Conservation (phyloP, 2,329 filamentous ascomycete genomes). For the Colletotrichum graminicola region DNA sequence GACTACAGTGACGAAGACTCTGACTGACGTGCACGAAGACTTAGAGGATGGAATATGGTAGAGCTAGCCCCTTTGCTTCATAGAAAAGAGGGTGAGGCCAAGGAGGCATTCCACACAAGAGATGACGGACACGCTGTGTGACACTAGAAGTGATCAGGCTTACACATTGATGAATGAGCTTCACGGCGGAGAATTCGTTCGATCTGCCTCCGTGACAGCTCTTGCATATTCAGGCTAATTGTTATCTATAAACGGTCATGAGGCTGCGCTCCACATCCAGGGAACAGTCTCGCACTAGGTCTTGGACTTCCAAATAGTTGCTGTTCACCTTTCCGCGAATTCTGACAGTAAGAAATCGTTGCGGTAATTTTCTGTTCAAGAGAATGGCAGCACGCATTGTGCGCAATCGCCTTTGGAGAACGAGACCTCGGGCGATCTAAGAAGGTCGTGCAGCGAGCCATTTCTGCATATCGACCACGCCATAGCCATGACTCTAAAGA, state of each 20-base stretch:
- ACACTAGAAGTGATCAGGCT: neutral
- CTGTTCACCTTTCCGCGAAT: neutral
- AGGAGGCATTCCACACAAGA: neutral
- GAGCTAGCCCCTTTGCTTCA: neutral
- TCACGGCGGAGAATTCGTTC: no score
- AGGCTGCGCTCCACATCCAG: neutral
- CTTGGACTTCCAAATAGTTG: neutral
- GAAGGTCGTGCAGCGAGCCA: neutral
- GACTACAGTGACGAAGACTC: constrained; percentile 54
- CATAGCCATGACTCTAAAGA: neutral
- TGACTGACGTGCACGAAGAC: constrained; percentile 30
- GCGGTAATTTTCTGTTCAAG: neutral
- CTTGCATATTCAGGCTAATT: neutral
- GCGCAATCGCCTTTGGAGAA: no score
- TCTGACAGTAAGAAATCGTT: neutral
- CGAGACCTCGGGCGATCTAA: neutral
- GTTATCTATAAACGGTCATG: no score
- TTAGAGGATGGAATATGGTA: constrained; percentile 14
- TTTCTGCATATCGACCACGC: neutral
- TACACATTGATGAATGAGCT: neutral
- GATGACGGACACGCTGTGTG: neutral
- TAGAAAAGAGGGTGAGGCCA: neutral
- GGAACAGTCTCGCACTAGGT: neutral
- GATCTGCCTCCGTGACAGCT: neutral
- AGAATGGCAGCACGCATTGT: neutral